Base-by-base conservation (phyloP, 768 basidiomycete genomes). In the Boletus subcaerulescens region DNA sequence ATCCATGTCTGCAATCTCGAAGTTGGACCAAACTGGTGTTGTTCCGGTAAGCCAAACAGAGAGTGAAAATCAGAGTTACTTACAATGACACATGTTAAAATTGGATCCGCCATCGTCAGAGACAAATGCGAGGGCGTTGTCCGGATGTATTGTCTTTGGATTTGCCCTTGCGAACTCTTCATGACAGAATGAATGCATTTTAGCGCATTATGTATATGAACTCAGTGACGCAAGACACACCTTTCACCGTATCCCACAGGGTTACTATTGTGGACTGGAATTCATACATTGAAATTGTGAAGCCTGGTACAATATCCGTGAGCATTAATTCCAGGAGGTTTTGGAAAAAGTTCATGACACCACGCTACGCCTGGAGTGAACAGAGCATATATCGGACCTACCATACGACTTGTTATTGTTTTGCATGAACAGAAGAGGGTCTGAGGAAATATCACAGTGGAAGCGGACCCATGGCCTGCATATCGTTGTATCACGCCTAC, bases 1-100 rank as follows among this genome's bases (percentile, higher is more conserved):
- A 56, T 91, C 86, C 58, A 95, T 79, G 62, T 86, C 84, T 6
- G 76, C 93, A 48, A 97, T 95, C 71, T 97, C 93, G 59, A 97
- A 96, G 72, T 95, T 97, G 60, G 86, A 90, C 92, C 92, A 94
- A 75, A 92, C 90, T 92, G 26, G 14, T 45, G 4, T 50, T 20
- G 14, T 53, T 39, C 44, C 33, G 10, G 14, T 58, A 12, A 60
- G 56, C 26, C 18, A 10, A 3, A 40, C 13, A 38, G 22, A 45
- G 22, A 55, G 29, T 42, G 38, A 15, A 4, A 11, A 4, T 29
- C 15, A 46, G 6, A 31, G 14, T 6, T 20, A 50, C 83, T 63
- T 58, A 84, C 82, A 86, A 55, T 86, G 84, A 63, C 86, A 89
- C 43, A 77, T 63, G 66, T 86, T 87, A 64, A 87, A 89, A 4